phyloP scores from a whole-genome alignment of 345 rosid genomes.

The Rhizophora apiculata region DNA sequence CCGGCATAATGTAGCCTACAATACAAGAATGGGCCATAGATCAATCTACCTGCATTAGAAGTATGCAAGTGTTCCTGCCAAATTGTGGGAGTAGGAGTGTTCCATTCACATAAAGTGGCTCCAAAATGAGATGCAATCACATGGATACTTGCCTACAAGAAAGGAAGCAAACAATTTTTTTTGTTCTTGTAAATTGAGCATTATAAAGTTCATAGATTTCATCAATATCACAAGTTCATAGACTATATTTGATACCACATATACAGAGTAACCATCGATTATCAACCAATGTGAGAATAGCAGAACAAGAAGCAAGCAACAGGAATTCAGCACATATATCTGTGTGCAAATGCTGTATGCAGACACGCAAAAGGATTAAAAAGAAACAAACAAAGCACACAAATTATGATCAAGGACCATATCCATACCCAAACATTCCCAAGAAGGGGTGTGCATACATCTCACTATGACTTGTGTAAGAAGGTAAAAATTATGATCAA shows the following conservation, averaged over 20 bases:
- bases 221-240: neutral
- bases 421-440: too few species aligned
- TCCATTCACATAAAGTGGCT: conserved; percentile 79
- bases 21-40: neutral
- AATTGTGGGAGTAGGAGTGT: conserved; percentile 84
- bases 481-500: neutral
- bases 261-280: neutral
- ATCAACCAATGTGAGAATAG: neutral
- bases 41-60: conserved; percentile 52
- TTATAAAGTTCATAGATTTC: neutral
- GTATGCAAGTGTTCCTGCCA: conserved; percentile 86
- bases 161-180: neutral
- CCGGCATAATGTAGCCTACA: neutral
- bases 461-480: neutral
- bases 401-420: too few species aligned
- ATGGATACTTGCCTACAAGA: conserved; percentile 57
- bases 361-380: too few species aligned
- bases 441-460: too few species aligned
- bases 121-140: conserved; percentile 72
- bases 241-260: neutral
- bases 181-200: neutral
- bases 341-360: too few species aligned
- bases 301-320: neutral
- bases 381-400: too few species aligned
- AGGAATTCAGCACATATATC: neutral